A percentile compares a stretch with the other conserved stretches of the same genome.
These are phyloP conservation scores for Raphanus hybrid DNA, from an alignment of 441 rosid species.

Conservation along the genomic window DNA sequence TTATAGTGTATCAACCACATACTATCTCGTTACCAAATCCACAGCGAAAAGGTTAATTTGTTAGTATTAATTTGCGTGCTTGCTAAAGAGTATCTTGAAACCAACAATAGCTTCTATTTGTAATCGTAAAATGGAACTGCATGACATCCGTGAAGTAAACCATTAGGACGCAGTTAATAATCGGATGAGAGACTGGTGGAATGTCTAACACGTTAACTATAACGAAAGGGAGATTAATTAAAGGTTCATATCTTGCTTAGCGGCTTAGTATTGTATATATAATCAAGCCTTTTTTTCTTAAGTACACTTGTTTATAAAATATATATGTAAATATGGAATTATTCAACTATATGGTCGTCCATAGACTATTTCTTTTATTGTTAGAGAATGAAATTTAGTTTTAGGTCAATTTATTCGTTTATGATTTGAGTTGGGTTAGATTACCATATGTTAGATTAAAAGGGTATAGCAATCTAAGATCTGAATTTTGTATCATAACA, in stretches of 20 bases:
- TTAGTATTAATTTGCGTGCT: neutral
- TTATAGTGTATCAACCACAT: neutral
- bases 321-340: neutral
- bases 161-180: constrained; percentile 16
- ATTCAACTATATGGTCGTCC: neutral
- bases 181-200: constrained; percentile 1
- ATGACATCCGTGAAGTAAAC: constrained; percentile 6
- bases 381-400: neutral
- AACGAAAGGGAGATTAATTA: constrained; percentile 7
- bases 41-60: neutral
- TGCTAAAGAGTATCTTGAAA: constrained; percentile 7
- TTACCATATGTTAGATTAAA: neutral
- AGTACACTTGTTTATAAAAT: neutral
- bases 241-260: constrained; percentile 8
- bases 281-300: neutral
- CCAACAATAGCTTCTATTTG: constrained; percentile 3
- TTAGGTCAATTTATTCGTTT: neutral
- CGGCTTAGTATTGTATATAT: constrained; percentile 2
- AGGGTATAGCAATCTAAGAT: neutral
- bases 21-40: constrained; percentile 1
- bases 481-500: neutral
- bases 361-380: neutral
- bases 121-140: constrained; percentile 15
- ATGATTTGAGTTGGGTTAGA: neutral
- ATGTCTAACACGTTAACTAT: neutral